These are phyloP conservation scores for Calonectria naviculata DNA, from an alignment of 2,329 filamentous ascomycete genomes.

Conservation along the genomic window DNA sequence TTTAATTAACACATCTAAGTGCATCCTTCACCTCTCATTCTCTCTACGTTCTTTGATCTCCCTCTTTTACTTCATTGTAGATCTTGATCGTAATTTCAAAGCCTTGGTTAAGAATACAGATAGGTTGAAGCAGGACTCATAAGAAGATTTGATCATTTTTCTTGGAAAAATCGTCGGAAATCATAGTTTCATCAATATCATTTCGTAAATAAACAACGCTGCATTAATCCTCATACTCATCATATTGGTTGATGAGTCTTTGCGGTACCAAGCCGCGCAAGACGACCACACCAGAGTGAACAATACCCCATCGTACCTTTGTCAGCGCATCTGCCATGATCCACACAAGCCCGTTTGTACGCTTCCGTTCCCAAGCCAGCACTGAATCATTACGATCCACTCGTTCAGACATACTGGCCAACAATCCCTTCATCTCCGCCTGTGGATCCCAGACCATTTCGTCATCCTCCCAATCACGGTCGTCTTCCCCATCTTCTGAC, in stretches of 20 bases:
- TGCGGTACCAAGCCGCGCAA: conserved; percentile 50
- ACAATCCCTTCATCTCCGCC: conserved; percentile 58
- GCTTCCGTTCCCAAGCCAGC: conserved; percentile 55
- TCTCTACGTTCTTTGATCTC: too few relatives aligned
- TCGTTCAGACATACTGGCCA: conserved; percentile 51
- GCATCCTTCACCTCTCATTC: too few relatives aligned
- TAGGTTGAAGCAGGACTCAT: too few relatives aligned
- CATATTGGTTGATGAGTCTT: conserved; percentile 42
- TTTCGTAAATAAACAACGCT: not conserved
- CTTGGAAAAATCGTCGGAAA: too few relatives aligned
- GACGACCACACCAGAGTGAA: conserved; percentile 71
- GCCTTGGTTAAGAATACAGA: too few relatives aligned
- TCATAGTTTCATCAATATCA: too few relatives aligned
- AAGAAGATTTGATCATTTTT: too few relatives aligned
- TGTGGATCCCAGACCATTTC: conserved; percentile 62
- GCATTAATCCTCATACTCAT: conserved; percentile 22
- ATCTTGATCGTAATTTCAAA: too few relatives aligned
- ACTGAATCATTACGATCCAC: conserved; percentile 33
- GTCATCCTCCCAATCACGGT: conserved; percentile 49
- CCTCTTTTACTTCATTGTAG: too few relatives aligned
- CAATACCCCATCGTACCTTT: conserved; percentile 70
- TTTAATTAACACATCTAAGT: too few relatives aligned
- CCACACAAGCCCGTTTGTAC: conserved; percentile 63
- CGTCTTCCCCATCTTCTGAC: conserved; percentile 9
- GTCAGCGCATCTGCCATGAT: conserved; percentile 66